Evolutionary conservation across 768 basidiomycete genomes (phyloP).

Genomic region (Amanita pseudoporphyria): DNA sequence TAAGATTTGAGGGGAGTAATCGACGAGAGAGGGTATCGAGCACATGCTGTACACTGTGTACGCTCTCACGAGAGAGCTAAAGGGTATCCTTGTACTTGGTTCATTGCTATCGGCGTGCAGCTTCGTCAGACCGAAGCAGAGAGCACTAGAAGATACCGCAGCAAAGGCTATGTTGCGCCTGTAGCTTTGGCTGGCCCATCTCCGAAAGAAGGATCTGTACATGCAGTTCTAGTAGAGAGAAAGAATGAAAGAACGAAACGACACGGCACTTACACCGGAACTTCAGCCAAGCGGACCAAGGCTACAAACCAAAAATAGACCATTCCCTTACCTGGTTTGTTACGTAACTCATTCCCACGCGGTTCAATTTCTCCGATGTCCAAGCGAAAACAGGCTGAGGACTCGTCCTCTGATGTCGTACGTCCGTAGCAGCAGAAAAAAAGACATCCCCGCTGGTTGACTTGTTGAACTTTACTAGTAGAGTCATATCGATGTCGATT

Average conservation of each 20-base stretch:
- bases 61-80: conserved; percentile 46
- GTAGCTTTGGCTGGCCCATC: not conserved
- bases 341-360: not conserved
- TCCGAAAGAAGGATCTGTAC: conserved; percentile 1
- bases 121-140: not conserved
- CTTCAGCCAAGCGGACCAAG: not conserved
- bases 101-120: conserved; percentile 1
- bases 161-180: not conserved
- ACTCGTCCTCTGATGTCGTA: conserved; percentile 27
- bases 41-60: conserved; percentile 80
- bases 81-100: not conserved
- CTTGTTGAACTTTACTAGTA: conserved; percentile 20
- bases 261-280: not conserved
- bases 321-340: no score
- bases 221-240: not conserved
- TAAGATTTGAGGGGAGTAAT: conserved; percentile 62
- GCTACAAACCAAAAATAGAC: no score
- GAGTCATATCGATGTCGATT: conserved; percentile 77
- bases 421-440: conserved; percentile 7
- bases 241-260: conserved; percentile 5
- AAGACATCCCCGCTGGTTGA: not conserved
- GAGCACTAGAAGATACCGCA: not conserved
- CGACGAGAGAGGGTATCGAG: conserved; percentile 68
- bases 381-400: conserved; percentile 42
- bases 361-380: conserved; percentile 24